Base-by-base conservation (phyloP, 1,139 yeast species). In the Yamadazyma sp. region DNA sequence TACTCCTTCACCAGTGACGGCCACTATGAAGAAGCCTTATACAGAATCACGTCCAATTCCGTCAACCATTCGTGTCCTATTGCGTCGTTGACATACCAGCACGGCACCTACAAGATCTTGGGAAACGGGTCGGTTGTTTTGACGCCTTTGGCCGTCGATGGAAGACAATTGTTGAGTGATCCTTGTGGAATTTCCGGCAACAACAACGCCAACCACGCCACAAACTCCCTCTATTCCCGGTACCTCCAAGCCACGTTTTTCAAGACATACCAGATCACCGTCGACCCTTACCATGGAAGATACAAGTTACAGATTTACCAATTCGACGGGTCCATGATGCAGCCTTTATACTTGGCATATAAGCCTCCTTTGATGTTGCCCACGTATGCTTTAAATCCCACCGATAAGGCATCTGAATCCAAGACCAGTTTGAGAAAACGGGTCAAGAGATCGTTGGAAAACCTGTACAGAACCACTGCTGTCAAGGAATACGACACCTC, bases 311-410 rank as follows among this genome's bases (percentile, higher is more conserved):
- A 83, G 46, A 70, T 92, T 45, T 85, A 75, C 64, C 81, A 84
- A 64, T 84, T 78, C 52, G 96, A 89, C 59, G 97, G 97, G 15
- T 63, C 86, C 15, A 79, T 79, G 40, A 66, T 86, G 73, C 94
- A 88, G 50, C 97, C 98, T 0, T 64, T 92, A 52, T 92, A 87
- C 61, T 74, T 92, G 62, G 96, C 94, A 3, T 92, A 90, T 68
- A 78, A 76, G 55, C 98, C 98, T 7, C 95, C 98, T 14, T 73
- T 85, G 76, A 92, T 92, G 98, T 77, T 92, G 47, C 98, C 98
- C 16, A 92, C 98, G 1, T 65, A 63, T 40, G 90, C 97, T 1
- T 70, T 92, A 72, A 90, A 89, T 60, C 97, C 97, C 21, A 87
- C 96, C 3, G 70, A 71, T 33, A 56, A 55, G 7, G 67, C 68